phyloP scores from a whole-genome alignment of 148 eudicot species.

The Vaccinium macrocarpon region DNA sequence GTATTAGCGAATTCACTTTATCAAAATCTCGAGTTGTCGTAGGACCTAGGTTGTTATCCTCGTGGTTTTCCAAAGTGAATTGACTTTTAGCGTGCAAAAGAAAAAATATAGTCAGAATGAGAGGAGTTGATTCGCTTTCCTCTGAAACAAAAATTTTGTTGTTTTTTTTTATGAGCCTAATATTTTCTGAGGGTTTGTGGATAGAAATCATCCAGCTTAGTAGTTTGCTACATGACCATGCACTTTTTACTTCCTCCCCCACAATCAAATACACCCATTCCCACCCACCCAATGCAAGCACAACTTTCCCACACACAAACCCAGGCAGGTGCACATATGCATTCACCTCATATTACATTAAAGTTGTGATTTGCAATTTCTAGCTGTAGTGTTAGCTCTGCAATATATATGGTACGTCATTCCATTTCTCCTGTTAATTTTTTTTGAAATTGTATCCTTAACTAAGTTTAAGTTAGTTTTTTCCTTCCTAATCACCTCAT shows the following conservation, averaged over 20 bases:
- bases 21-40: background rate
- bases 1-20: background rate
- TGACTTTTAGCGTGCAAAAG: background rate
- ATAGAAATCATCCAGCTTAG: background rate
- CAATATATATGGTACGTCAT: background rate
- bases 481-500: background rate
- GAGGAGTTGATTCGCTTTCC: background rate
- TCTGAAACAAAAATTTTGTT: background rate
- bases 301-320: background rate
- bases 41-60: background rate
- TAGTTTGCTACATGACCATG: background rate
- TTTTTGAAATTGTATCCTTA: background rate
- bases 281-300: background rate
- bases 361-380: background rate
- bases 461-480: background rate
- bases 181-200: background rate
- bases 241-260: background rate
- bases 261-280: background rate
- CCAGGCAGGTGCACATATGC: background rate
- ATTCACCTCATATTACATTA: background rate
- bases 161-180: background rate
- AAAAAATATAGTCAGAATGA: background rate
- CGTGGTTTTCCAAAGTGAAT: background rate
- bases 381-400: background rate
- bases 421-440: background rate